Conservation (phyloP, 176 grass and related monocot genomes). For the Paspalum vaginatum region DNA sequence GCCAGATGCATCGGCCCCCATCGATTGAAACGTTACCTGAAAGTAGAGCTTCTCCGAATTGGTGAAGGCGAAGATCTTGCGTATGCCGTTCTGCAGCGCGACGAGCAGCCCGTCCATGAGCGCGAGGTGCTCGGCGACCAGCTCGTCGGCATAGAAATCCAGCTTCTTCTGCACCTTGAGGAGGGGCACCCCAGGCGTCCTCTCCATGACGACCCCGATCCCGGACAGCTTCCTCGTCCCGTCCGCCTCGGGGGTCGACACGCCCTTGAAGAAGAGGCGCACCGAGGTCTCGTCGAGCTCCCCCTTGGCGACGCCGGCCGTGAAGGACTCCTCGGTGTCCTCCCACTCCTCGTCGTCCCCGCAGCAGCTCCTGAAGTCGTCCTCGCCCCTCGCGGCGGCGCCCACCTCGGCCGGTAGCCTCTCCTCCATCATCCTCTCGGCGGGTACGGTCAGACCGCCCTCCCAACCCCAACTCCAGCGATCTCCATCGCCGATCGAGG, state of each 20-base stretch:
- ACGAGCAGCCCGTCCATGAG: constrained; percentile 90
- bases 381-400: constrained; percentile 24
- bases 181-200: constrained; percentile 48
- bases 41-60: constrained; percentile 93
- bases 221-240: constrained; percentile 65
- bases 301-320: constrained; percentile 46
- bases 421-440: constrained; percentile 54
- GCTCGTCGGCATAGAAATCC: constrained; percentile 87
- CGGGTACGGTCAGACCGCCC: constrained; percentile 5
- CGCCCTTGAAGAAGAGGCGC: constrained; percentile 93
- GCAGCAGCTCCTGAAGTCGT: constrained; percentile 88
- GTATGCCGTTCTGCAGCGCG: constrained; percentile 76
- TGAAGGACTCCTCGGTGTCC: constrained; percentile 92
- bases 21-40: constrained; percentile 56
- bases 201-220: constrained; percentile 98
- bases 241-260: constrained; percentile 47
- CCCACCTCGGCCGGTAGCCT: neutral
- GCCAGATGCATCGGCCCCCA: neutral
- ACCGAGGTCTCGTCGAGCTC: constrained; percentile 78
- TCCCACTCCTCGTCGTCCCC: constrained; percentile 93
- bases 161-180: constrained; percentile 93
- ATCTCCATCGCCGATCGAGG: constrained; percentile 19
- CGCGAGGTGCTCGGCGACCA: constrained; percentile 94
- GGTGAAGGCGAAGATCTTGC: constrained; percentile 90
- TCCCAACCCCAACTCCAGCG: constrained; percentile 18